phyloP scores from a whole-genome alignment of 345 rosid genomes.

The Excoecaria agallocha region DNA sequence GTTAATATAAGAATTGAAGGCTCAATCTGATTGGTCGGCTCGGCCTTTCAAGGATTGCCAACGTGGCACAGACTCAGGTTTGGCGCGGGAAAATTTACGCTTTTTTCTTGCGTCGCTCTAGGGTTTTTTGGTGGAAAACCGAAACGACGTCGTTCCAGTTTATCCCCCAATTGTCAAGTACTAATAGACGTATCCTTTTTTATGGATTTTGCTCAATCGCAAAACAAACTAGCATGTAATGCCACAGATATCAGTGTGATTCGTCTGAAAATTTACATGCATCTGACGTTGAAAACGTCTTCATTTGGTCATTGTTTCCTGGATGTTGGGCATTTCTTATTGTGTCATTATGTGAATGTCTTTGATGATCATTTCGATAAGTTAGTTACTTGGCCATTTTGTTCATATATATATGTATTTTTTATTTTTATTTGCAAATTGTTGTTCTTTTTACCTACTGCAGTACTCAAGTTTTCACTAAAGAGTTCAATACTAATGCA shows the following conservation, averaged over 20 bases:
- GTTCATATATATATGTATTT: not conserved
- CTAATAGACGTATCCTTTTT: not conserved
- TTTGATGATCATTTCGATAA: not conserved
- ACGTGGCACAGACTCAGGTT: slow-evolving; percentile 25
- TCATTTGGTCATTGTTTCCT: not conserved
- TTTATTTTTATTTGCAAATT: not conserved
- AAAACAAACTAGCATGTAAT: not conserved
- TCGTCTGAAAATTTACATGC: not conserved
- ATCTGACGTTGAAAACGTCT: slow-evolving; percentile 8
- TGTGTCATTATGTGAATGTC: not conserved
- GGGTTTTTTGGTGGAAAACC: not conserved
- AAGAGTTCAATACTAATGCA: not conserved
- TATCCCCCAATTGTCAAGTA: not conserved
- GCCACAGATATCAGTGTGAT: not conserved
- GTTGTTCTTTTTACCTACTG: not conserved
- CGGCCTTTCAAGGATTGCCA: slow-evolving; percentile 39
- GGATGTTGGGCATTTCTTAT: not conserved
- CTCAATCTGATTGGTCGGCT: slow-evolving; percentile 27
- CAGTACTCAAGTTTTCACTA: not conserved
- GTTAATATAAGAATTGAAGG: slow-evolving; percentile 27
- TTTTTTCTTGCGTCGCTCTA: not conserved
- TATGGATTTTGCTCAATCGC: not conserved
- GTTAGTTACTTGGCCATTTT: slow-evolving; percentile 8
- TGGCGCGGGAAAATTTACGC: slow-evolving; percentile 37
- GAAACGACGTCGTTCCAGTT: slow-evolving; percentile 2